These are phyloP conservation scores for Cercospora nicotianae DNA, from an alignment of 2,329 filamentous ascomycete genomes.

Conservation along the genomic window DNA sequence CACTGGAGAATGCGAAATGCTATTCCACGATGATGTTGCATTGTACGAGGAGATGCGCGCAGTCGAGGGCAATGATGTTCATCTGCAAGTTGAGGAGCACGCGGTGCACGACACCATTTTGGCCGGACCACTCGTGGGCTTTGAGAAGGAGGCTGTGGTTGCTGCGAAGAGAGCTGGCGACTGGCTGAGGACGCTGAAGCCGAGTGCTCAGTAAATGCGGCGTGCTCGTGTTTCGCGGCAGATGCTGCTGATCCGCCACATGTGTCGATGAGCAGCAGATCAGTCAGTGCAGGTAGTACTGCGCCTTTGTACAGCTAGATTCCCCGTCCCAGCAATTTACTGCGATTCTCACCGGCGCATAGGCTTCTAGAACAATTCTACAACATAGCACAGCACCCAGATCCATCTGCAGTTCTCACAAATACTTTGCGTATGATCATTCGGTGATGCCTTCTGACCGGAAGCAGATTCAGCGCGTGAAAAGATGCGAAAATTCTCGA, in stretches of 20 bases:
- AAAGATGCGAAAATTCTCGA: background rate
- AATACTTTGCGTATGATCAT: background rate
- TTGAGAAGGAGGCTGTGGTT: slow-evolving; percentile 41
- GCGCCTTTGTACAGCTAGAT: background rate
- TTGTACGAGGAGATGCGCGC: slow-evolving; percentile 42
- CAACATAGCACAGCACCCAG: background rate
- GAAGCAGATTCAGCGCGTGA: background rate
- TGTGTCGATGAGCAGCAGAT: background rate
- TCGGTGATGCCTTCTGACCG: background rate
- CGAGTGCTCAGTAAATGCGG: background rate
- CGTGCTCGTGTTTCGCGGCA: background rate
- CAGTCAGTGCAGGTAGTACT: background rate
- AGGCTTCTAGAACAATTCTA: background rate
- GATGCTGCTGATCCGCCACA: background rate
- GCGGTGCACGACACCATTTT: slow-evolving; percentile 52
- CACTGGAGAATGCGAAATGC: slow-evolving; percentile 44
- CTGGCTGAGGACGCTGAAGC: slow-evolving; percentile 28
- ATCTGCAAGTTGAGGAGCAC: slow-evolving; percentile 43
- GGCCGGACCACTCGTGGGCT: slow-evolving; percentile 45
- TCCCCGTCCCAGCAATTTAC: background rate
- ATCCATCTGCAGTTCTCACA: background rate
- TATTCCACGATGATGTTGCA: slow-evolving; percentile 44
- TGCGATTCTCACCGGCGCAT: background rate
- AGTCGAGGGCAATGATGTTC: slow-evolving; percentile 44
- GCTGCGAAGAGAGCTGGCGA: slow-evolving; percentile 43